Evolutionary conservation across 2,329 filamentous ascomycete species (phyloP), one percentile per base, ranked within the genome.

Genomic region (Trichothecium sympodiale): DNA sequence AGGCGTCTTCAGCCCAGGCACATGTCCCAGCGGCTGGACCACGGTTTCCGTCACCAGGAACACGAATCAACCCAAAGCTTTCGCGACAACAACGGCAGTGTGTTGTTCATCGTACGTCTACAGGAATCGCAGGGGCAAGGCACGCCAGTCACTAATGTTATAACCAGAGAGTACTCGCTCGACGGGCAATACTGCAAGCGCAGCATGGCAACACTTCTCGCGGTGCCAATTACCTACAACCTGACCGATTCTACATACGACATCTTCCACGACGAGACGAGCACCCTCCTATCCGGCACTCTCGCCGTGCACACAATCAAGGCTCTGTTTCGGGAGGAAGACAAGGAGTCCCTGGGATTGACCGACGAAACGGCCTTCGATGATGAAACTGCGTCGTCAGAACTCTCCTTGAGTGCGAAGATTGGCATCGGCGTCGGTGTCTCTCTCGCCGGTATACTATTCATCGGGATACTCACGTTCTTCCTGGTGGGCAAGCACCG

Each of bases 101-200:
- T 62, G 59, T 41, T 62, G 59, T 35, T 62, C 59, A 36, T 59
- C 54, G 59, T 62, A 56, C 39, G 59, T 55, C 47, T 52, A 35
- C 51, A 23, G 7, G 8, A 27, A n/a, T 27, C 5, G 16, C 13
- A 23, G 14, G 10, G 20, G 23, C 13, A 34, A 10, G 7, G 12
- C 13, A 13, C 10, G 15, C 14, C n/a, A 25, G n/a, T 6, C 13
- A 12, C 28, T 39, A 17, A 34, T 27, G 8, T 29, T 15, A n/a
- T 4, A 16, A 6, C 12, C 33, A 62, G 59, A 23, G 52, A 59
- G 39, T 62, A 57, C 38, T 46, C 47, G 2, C 39, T 57, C 29
- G 49, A 56, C 25, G 55, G 52, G 14, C 49, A 47, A 15, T 43
- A 50, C 26, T 62, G 59, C 41, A 54, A 53, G 35, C 53, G 58